These are phyloP conservation scores for Hanseniaspora singularis DNA, from an alignment of 805 yeast genomes.

Conservation along the genomic window DNA sequence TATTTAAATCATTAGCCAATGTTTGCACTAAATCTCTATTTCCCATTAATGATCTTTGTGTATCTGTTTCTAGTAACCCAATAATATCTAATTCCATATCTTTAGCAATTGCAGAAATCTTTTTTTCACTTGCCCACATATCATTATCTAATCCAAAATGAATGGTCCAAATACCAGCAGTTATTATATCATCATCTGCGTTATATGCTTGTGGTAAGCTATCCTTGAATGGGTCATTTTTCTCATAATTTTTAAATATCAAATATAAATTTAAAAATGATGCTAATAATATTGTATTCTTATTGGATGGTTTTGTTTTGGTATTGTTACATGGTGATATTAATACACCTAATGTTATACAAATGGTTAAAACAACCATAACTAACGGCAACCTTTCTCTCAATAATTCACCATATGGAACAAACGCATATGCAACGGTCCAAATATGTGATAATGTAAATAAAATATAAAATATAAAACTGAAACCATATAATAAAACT, in stretches of 20 bases:
- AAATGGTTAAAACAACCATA: constrained; percentile 41
- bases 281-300: constrained; percentile 12
- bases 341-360: constrained; percentile 43
- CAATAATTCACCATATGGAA: constrained; percentile 79
- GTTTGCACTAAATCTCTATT: constrained; percentile 87
- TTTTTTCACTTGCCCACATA: constrained; percentile 91
- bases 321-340: background rate
- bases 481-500: constrained; percentile 40
- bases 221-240: constrained; percentile 22
- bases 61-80: constrained; percentile 85
- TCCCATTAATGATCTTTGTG: constrained; percentile 88
- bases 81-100: constrained; percentile 86
- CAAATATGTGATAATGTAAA: constrained; percentile 77
- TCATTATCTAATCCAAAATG: constrained; percentile 96
- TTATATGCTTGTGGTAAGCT: constrained; percentile 54
- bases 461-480: constrained; percentile 40
- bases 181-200: constrained; percentile 56
- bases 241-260: constrained; percentile 19
- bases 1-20: constrained; percentile 81
- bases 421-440: constrained; percentile 97
- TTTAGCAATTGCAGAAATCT: constrained; percentile 71
- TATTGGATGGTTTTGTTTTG: background rate
- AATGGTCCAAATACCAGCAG: constrained; percentile 97
- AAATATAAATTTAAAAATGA: constrained; percentile 19
- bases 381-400: constrained; percentile 83